Evolutionary conservation across 768 basidiomycete species (phyloP).

Genomic region (Hericium coralloides): DNA sequence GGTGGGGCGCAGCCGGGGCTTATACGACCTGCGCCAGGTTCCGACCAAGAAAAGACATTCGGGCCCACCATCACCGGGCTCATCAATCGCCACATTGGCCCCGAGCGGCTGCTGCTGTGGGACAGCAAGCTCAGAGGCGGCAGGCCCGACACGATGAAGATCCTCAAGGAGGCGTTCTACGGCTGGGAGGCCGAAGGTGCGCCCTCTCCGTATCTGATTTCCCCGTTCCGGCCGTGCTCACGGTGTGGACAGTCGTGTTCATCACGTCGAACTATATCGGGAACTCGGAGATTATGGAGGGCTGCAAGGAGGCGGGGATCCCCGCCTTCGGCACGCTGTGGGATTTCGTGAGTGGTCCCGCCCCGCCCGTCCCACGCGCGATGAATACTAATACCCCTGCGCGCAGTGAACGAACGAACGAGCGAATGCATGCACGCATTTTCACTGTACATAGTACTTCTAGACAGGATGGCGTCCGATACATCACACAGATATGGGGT

Average conservation of each 20-base stretch:
- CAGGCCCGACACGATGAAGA: constrained; percentile 30
- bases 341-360: constrained; percentile 10
- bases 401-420: too few species aligned
- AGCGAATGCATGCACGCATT: background rate
- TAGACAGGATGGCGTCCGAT: background rate
- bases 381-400: background rate
- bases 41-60: constrained; percentile 37
- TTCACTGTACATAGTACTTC: background rate
- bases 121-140: constrained; percentile 32
- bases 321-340: constrained; percentile 28
- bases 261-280: constrained; percentile 34
- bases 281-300: constrained; percentile 34
- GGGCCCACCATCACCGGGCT: constrained; percentile 33
- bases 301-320: constrained; percentile 27
- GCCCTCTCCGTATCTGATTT: background rate
- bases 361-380: background rate
- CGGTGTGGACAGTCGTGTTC: constrained; percentile 25
- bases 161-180: constrained; percentile 28
- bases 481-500: background rate
- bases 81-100: constrained; percentile 28
- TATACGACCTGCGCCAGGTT: constrained; percentile 17
- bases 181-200: constrained; percentile 28
- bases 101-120: constrained; percentile 32
- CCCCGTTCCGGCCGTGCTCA: background rate
- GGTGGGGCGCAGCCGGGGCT: background rate